A percentile compares a stretch with the other conserved stretches of the same genome.
phyloP scores from a whole-genome alignment of 2,329 filamentous ascomycete species.

The Cadophora sp. region DNA sequence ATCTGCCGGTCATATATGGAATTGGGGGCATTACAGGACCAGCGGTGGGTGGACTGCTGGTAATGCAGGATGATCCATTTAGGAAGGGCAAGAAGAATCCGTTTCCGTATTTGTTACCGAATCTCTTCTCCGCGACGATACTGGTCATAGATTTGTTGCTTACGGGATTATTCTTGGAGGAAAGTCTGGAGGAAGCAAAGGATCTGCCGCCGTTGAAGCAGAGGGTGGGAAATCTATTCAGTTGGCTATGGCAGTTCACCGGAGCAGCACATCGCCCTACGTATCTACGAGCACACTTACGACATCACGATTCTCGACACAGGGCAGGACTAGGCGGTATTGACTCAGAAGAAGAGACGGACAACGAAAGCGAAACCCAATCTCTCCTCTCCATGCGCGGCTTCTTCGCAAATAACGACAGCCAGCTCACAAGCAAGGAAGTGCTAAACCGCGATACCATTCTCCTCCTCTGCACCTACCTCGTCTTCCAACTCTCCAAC shows the following conservation, averaged over 20 bases:
- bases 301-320: slow-evolving; percentile 39
- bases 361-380: slow-evolving; percentile 38
- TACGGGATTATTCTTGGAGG: slow-evolving; percentile 82
- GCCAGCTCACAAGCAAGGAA: slow-evolving; percentile 59
- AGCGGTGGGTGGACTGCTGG: slow-evolving; percentile 84
- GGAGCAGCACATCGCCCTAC: slow-evolving; percentile 61
- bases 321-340: slow-evolving; percentile 43
- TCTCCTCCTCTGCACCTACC: slow-evolving; percentile 81
- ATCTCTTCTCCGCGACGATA: slow-evolving; percentile 77
- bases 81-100: slow-evolving; percentile 56
- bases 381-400: slow-evolving; percentile 41
- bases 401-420: slow-evolving; percentile 52
- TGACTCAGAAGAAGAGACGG: slow-evolving; percentile 46
- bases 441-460: slow-evolving; percentile 83
- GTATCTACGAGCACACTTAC: slow-evolving; percentile 53
- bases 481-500: slow-evolving; percentile 93
- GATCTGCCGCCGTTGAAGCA: slow-evolving; percentile 65
- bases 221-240: slow-evolving; percentile 64
- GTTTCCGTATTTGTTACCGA: slow-evolving; percentile 87
- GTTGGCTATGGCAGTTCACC: slow-evolving; percentile 74
- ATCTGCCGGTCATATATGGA: slow-evolving; percentile 94
- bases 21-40: slow-evolving; percentile 93
- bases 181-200: slow-evolving; percentile 76
- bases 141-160: slow-evolving; percentile 76
- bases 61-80: slow-evolving; percentile 62